phyloP scores from a whole-genome alignment of 306 rosid species.

The Pyrus pyrifolia region DNA sequence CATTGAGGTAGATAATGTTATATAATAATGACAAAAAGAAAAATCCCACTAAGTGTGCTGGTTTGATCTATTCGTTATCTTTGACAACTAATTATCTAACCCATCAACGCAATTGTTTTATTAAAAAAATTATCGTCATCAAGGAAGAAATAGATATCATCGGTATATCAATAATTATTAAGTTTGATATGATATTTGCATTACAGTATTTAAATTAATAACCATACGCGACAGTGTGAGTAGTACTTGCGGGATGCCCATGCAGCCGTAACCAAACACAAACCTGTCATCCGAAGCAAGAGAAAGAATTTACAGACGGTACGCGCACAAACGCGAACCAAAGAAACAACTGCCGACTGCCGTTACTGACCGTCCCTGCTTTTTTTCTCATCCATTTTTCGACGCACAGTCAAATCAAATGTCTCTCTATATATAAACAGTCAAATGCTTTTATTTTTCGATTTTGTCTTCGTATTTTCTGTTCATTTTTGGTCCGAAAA shows the following conservation, averaged over 20 bases:
- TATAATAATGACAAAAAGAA: too few relatives aligned
- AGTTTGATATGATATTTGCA: too few relatives aligned
- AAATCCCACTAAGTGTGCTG: too few relatives aligned
- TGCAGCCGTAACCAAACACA: neutral
- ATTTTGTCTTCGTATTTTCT: neutral
- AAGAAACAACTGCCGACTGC: neutral
- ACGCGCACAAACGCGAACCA: neutral
- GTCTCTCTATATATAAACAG: neutral
- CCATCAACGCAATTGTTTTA: too few relatives aligned
- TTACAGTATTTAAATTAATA: too few relatives aligned
- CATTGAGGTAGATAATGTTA: too few relatives aligned
- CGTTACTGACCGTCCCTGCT: neutral
- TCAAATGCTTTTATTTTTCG: neutral
- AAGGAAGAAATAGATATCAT: too few relatives aligned
- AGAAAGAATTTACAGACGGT: neutral
- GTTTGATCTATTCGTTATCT: too few relatives aligned
- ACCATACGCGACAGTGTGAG: too few relatives aligned
- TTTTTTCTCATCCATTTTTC: neutral
- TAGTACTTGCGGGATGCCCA: neutral
- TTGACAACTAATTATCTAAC: too few relatives aligned
- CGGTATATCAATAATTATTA: too few relatives aligned
- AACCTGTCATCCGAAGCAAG: neutral
- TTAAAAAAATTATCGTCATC: too few relatives aligned
- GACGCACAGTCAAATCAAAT: neutral
- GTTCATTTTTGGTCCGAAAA: neutral